Evolutionary conservation across 495 filamentous ascomycete species (phyloP).

Genomic region (Penicillium ochrochloron): DNA sequence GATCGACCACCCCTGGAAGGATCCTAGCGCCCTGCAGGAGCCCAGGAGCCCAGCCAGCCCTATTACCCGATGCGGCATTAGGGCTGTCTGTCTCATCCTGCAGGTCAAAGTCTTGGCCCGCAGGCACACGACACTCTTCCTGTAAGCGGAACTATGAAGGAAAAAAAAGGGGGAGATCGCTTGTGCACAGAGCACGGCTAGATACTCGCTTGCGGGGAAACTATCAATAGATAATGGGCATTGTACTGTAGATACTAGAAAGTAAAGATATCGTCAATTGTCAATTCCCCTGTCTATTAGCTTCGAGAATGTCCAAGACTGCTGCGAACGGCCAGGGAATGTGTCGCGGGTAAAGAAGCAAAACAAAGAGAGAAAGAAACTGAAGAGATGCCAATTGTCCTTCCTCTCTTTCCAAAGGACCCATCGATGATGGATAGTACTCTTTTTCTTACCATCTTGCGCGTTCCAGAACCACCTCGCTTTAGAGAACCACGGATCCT

Average conservation of each 20-base stretch:
- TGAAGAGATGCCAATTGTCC: conserved; percentile 8
- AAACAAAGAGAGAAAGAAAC: not conserved
- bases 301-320: not conserved
- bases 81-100: conserved; percentile 22
- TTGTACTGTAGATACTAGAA: too few species aligned
- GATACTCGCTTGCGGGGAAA: not conserved
- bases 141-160: conserved; percentile 22
- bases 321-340: conserved; percentile 15
- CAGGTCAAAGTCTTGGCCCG: conserved; percentile 2
- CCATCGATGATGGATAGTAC: not conserved
- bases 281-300: not conserved
- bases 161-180: conserved; percentile 3
- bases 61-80: conserved; percentile 35
- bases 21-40: conserved; percentile 3
- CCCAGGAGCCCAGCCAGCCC: conserved; percentile 19
- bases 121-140: conserved; percentile 26
- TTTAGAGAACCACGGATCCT: conserved; percentile 26
- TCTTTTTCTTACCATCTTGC: not conserved
- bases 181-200: conserved; percentile 7
- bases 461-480: conserved; percentile 18
- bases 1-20: conserved; percentile 11
- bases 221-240: not conserved
- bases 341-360: not conserved
- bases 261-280: not conserved
- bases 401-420: not conserved